phyloP scores from a whole-genome alignment of 352 stramenopile genomes.

The Aphanomyces euteiches region DNA sequence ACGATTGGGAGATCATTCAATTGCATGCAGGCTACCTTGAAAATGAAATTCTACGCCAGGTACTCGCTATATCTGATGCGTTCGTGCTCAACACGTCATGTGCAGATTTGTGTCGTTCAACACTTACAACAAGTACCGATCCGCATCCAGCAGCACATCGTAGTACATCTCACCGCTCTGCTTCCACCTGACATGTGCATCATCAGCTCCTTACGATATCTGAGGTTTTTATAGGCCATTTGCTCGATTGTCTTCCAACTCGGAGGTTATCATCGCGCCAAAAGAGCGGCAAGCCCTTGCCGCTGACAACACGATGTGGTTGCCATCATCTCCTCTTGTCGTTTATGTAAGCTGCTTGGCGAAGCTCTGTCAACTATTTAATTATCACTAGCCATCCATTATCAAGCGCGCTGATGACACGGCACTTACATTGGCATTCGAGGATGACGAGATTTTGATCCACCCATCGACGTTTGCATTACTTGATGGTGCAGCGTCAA shows the following conservation, averaged over 20 bases:
- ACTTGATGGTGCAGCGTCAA: constrained; percentile 45
- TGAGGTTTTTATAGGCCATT: constrained; percentile 45
- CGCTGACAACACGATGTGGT: too few relatives aligned
- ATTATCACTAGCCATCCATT: neutral
- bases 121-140: constrained; percentile 81
- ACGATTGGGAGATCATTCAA: constrained; percentile 90
- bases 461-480: constrained; percentile 56
- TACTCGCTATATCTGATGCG: constrained; percentile 30
- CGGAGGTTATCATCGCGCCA: constrained; percentile 68
- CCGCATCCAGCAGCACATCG: constrained; percentile 71
- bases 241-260: constrained; percentile 61
- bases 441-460: constrained; percentile 58
- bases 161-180: constrained; percentile 60
- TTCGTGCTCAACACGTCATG: neutral
- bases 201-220: neutral
- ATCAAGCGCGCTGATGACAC: neutral
- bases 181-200: constrained; percentile 66
- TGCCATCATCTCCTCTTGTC: too few relatives aligned
- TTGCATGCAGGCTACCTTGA: constrained; percentile 80
- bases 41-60: constrained; percentile 76
- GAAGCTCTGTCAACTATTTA: too few relatives aligned
- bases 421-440: neutral
- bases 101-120: constrained; percentile 82
- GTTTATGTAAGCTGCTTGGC: too few relatives aligned
- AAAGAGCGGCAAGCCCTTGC: constrained; percentile 47